These are phyloP conservation scores for Peziza echinospora DNA, from an alignment of 495 filamentous ascomycete species.

Conservation along the genomic window DNA sequence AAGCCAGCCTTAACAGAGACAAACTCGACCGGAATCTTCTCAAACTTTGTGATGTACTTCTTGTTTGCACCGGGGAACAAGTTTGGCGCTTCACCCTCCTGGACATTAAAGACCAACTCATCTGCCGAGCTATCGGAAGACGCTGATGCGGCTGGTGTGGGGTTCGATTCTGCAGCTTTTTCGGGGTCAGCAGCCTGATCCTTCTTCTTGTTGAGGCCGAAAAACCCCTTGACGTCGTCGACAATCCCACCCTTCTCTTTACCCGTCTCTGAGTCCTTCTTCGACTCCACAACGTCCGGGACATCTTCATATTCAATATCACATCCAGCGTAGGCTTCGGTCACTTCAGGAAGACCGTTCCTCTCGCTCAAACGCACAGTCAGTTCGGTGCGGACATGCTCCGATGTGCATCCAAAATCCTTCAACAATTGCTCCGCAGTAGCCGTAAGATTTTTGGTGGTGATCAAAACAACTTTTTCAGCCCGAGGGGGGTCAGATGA, in stretches of 20 bases:
- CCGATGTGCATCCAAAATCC: constrained; percentile 49
- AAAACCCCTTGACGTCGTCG: constrained; percentile 83
- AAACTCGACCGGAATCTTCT: constrained; percentile 48
- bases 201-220: constrained; percentile 79
- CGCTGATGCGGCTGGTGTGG: constrained; percentile 23
- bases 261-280: constrained; percentile 40
- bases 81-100: not conserved
- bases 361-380: constrained; percentile 45
- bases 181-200: constrained; percentile 30
- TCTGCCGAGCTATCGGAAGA: constrained; percentile 7
- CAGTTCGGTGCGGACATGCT: constrained; percentile 62
- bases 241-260: constrained; percentile 33
- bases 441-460: constrained; percentile 65
- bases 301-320: constrained; percentile 32
- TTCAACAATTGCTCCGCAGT: constrained; percentile 53
- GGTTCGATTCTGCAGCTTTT: constrained; percentile 23
- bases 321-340: constrained; percentile 58
- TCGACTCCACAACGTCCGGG: constrained; percentile 20
- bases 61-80: constrained; percentile 22
- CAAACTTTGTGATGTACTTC: constrained; percentile 34
- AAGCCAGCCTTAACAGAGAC: constrained; percentile 38
- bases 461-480: constrained; percentile 32
- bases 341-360: constrained; percentile 66
- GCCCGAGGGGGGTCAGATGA: constrained; percentile 22
- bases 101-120: not conserved